Conservation (phyloP, 2,329 filamentous ascomycete species). For the Periconia digitata region DNA sequence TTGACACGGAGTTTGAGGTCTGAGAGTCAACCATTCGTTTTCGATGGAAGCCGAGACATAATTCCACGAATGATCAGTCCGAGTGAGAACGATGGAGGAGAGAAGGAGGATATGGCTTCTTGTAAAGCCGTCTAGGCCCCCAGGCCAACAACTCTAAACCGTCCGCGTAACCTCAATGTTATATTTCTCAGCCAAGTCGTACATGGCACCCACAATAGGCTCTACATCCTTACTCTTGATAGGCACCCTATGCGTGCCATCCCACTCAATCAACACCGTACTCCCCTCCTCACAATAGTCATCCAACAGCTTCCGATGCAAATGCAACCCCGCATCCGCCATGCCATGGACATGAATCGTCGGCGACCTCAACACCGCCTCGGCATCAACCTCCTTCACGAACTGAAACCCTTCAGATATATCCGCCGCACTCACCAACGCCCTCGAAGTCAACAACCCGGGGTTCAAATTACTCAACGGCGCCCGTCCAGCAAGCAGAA, state of each 20-base stretch:
- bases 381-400: conserved; percentile 40
- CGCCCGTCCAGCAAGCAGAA: conserved; percentile 63
- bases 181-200: conserved; percentile 55
- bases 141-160: conserved; percentile 12
- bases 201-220: conserved; percentile 55
- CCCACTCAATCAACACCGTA: conserved; percentile 68
- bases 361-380: conserved; percentile 57
- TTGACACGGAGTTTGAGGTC: no score
- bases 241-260: conserved; percentile 70
- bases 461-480: conserved; percentile 60
- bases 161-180: conserved; percentile 43
- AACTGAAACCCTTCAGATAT: conserved; percentile 49
- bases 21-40: no score
- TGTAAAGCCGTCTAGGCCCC: not conserved
- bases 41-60: no score
- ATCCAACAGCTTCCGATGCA: conserved; percentile 59
- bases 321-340: conserved; percentile 59
- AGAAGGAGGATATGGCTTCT: no score
- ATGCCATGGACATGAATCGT: conserved; percentile 71
- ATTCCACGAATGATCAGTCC: no score
- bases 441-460: conserved; percentile 33
- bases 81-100: no score
- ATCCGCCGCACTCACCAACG: conserved; percentile 44
- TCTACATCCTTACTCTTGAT: conserved; percentile 68
- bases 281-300: conserved; percentile 61